Percentiles rank a stretch among this genome's conserved stretches.
Evolutionary conservation across 148 eudicot species (phyloP).

Genomic region (Spergularia marina): DNA sequence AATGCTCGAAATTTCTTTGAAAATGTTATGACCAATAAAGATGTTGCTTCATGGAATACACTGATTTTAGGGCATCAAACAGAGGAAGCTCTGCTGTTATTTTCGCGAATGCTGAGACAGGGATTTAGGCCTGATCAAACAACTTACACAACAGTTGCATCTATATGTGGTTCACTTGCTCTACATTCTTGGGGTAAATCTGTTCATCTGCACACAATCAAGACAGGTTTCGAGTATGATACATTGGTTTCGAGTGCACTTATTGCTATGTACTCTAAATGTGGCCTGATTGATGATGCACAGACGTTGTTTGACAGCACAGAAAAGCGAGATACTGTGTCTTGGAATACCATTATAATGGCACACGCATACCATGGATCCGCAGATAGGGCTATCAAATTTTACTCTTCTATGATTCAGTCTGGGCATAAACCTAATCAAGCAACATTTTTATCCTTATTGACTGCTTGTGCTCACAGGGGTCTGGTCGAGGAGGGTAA

Average conservation of each 20-base stretch:
- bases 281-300: constrained; percentile 43
- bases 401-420: constrained; percentile 42
- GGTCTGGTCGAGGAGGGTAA: constrained; percentile 44
- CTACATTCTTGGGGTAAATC: constrained; percentile 46
- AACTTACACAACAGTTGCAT: constrained; percentile 36
- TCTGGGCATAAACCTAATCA: constrained; percentile 40
- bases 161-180: constrained; percentile 46
- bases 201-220: constrained; percentile 39
- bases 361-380: constrained; percentile 54
- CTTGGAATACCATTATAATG: constrained; percentile 54
- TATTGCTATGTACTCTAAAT: constrained; percentile 59
- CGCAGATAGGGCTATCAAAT: constrained; percentile 34
- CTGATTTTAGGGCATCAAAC: constrained; percentile 44
- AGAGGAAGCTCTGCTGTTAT: constrained; percentile 39
- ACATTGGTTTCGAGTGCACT: constrained; percentile 39
- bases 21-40: constrained; percentile 35
- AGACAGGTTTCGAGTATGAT: constrained; percentile 35
- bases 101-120: constrained; percentile 33
- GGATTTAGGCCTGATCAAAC: constrained; percentile 50
- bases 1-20: constrained; percentile 38
- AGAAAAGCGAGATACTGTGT: constrained; percentile 37
- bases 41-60: constrained; percentile 53
- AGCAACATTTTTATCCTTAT: constrained; percentile 44
- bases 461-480: constrained; percentile 56
- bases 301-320: constrained; percentile 32